Conservation (phyloP, 805 yeast genomes). For the Kluyveromyces starmeri region DNA sequence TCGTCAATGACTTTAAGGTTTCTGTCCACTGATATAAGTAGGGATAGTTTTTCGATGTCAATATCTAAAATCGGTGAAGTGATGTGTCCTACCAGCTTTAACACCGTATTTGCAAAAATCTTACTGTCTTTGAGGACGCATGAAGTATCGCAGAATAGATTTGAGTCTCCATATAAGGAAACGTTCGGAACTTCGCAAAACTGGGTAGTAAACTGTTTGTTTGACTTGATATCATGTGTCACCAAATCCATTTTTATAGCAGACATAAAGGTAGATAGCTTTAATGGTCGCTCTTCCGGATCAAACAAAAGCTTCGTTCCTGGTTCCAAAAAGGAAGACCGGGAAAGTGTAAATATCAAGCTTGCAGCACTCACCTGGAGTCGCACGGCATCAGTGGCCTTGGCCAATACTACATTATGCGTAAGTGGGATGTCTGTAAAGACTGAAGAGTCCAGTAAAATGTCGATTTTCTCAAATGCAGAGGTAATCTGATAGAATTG, state of each 20-base stretch:
- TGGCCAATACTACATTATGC: conserved; percentile 13
- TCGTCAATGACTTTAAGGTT: conserved; percentile 23
- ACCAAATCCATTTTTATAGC: conserved; percentile 28
- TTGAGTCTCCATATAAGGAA: conserved; percentile 33
- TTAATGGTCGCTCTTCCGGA: conserved; percentile 36
- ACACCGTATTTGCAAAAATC: conserved; percentile 26
- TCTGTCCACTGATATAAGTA: conserved; percentile 26
- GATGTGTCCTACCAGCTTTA: conserved; percentile 32
- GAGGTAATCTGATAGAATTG: conserved; percentile 5
- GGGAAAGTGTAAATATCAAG: conserved; percentile 20
- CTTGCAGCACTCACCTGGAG: conserved; percentile 19
- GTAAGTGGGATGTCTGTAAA: conserved; percentile 19
- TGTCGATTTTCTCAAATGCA: conserved; percentile 14
- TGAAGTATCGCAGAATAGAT: conserved; percentile 29
- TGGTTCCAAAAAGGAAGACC: conserved; percentile 31
- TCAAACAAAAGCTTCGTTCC: conserved; percentile 39
- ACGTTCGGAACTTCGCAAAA: conserved; percentile 32
- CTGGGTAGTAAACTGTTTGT: conserved; percentile 11
- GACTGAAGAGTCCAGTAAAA: conserved; percentile 18
- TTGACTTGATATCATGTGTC: conserved; percentile 10
- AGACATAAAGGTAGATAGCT: conserved; percentile 31
- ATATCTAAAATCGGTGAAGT: conserved; percentile 39
- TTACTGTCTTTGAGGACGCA: conserved; percentile 18
- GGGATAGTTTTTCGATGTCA: conserved; percentile 32
- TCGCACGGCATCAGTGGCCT: conserved; percentile 16